Percentiles rank a stretch among this genome's conserved stretches.
Evolutionary conservation across 441 rosid species (phyloP).

Genomic region (Populus hybrid): DNA sequence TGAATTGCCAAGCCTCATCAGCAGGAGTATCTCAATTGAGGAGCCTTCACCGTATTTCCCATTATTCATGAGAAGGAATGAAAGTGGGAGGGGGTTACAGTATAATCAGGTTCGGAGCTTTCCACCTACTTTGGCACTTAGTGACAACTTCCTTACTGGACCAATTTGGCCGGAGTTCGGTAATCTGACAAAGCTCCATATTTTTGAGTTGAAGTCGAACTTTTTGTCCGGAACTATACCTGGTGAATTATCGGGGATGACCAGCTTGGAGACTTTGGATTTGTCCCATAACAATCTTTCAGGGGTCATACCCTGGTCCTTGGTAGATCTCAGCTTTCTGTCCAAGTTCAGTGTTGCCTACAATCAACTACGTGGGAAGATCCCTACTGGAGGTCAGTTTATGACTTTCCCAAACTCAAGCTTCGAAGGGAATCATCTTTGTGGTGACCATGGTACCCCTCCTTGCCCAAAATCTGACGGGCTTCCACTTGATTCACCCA

Average conservation of each 20-base stretch:
- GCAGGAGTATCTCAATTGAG: slow-evolving; percentile 43
- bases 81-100: slow-evolving; percentile 50
- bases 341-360: slow-evolving; percentile 66
- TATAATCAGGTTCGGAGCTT: slow-evolving; percentile 70
- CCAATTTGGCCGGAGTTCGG: slow-evolving; percentile 76
- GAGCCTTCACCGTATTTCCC: slow-evolving; percentile 75
- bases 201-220: slow-evolving; percentile 56
- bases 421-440: slow-evolving; percentile 69
- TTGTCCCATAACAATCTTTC: slow-evolving; percentile 61
- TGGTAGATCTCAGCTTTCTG: slow-evolving; percentile 55
- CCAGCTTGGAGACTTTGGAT: slow-evolving; percentile 73
- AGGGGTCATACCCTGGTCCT: slow-evolving; percentile 55
- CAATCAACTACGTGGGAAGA: slow-evolving; percentile 58
- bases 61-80: slow-evolving; percentile 58
- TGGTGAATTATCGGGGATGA: slow-evolving; percentile 57
- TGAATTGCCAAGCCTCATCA: slow-evolving; percentile 44
- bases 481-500: slow-evolving; percentile 7
- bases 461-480: slow-evolving; percentile 24
- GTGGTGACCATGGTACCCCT: slow-evolving; percentile 55
- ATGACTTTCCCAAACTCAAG: slow-evolving; percentile 76
- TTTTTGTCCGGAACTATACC: slow-evolving; percentile 63
- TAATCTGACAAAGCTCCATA: slow-evolving; percentile 58
- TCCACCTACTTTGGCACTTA: slow-evolving; percentile 68
- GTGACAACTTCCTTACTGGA: slow-evolving; percentile 58
- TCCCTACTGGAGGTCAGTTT: slow-evolving; percentile 72